These are phyloP conservation scores for Sarocladiaceae sp. DNA, from an alignment of 2,329 filamentous ascomycete species.

Conservation along the genomic window DNA sequence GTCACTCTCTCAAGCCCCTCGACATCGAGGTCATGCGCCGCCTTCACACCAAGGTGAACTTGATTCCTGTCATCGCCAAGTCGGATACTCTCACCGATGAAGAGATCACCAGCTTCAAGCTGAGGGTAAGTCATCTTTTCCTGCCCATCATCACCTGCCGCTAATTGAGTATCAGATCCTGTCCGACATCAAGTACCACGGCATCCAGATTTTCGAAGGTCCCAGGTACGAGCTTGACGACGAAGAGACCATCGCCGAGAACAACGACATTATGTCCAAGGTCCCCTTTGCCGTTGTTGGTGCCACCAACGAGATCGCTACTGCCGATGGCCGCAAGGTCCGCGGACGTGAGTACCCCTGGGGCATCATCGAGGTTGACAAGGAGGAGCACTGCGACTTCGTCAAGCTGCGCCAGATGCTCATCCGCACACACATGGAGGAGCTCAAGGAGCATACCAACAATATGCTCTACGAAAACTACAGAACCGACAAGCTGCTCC, in stretches of 20 bases:
- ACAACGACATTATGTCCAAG: conserved; percentile 99
- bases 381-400: conserved; percentile 99
- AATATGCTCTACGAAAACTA: conserved; percentile 99
- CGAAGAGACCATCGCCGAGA: conserved; percentile 98
- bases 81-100: conserved; percentile 96
- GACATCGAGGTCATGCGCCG: conserved; percentile 99
- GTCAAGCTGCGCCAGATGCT: conserved; percentile 99
- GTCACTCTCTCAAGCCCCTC: conserved; percentile 94
- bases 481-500: conserved; percentile 97
- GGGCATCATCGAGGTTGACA: conserved; percentile 98
- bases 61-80: conserved; percentile 99
- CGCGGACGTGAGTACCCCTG: conserved; percentile 95
- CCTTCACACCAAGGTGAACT: conserved; percentile 99
- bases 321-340: conserved; percentile 87
- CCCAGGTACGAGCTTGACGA: conserved; percentile 98
- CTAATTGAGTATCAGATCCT: conserved; percentile 61
- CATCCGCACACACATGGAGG: conserved; percentile 99
- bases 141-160: neutral
- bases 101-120: conserved; percentile 91
- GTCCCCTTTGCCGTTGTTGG: conserved; percentile 97
- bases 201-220: conserved; percentile 98
- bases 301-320: conserved; percentile 89
- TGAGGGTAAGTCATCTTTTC: conserved; percentile 64
- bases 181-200: conserved; percentile 92
- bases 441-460: conserved; percentile 99